A percentile compares a stretch with the other conserved stretches of the same genome.
Evolutionary conservation across 768 basidiomycete species (phyloP).

Genomic region (Lentinula guzmanii): DNA sequence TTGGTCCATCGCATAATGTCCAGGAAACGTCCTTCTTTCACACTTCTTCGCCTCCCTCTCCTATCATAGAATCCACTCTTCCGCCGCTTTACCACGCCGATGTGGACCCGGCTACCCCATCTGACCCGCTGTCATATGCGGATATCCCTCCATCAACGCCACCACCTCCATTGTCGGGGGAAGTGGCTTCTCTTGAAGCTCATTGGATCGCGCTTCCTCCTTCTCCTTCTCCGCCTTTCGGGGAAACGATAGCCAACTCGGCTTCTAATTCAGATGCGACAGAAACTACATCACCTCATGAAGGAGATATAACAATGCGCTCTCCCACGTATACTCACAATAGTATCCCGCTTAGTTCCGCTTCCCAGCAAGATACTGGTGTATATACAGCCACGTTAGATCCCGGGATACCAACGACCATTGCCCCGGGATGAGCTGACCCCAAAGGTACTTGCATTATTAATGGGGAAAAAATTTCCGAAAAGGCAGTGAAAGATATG

Average conservation of each 20-base stretch:
- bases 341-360: neutral
- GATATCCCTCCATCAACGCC: neutral
- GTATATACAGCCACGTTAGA: neutral
- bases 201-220: neutral
- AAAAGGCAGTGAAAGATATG: neutral
- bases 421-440: neutral
- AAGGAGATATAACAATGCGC: neutral
- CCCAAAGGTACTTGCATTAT: neutral
- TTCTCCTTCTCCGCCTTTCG: conserved; percentile 1
- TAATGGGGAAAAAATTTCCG: neutral
- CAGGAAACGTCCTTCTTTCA: neutral
- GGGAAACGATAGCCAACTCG: neutral
- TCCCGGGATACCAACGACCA: neutral
- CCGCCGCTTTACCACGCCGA: neutral
- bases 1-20: conserved; percentile 16
- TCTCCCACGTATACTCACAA: neutral
- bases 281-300: neutral
- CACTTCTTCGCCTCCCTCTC: neutral
- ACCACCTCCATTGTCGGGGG: neutral
- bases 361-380: neutral
- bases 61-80: neutral
- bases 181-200: neutral
- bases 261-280: neutral
- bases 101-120: neutral
- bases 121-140: neutral